Base-by-base conservation (phyloP, 257 asterid genomes). In the Thymus mandschuricus region DNA sequence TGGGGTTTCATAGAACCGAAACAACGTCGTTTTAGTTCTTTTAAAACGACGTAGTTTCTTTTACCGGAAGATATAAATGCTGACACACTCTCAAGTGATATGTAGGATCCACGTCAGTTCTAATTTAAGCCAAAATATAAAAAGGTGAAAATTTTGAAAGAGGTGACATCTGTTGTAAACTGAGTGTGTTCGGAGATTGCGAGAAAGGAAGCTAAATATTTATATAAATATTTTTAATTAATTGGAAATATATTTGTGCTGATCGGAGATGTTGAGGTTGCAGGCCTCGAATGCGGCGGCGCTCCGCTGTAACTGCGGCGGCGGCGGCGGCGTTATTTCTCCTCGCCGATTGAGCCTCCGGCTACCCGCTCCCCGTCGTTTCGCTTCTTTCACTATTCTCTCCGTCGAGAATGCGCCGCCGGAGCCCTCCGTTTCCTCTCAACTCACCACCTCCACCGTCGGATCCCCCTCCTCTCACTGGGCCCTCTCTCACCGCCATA, bases 401-500 rank as follows among this genome's bases (percentile, higher is more conserved):
- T 70, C 89, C 62, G 56, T 38, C 30, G 86, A 60, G 30, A 73
- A 72, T 74, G 74, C 64, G 5, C 49, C 88, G n/a, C 64, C 84
- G 10, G 81, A 80, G 74, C 79, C 85, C 8, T 77, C 78, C 70
- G 54, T 63, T 75, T 73, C 82, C 49, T 59, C 84, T 62, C 82
- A 72, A 21, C 75, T 86, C 79, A 79, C 75, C 60, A 79, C 75
- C 60, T 78, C 95, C 75, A 41, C 85, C 64, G 69, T 90, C 4
- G 92, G 90, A 74, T 78, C 79, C 64, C 56, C 87, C 67, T 33
- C 73, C 67, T 33, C 73, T 48, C 87, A 83, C 13, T 81, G 64
- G 87, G 71, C 76, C 46, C 75, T 88, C 70, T 80, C 94, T 63
- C 89, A 66, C 64, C 92, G 88, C 75, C 96, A 86, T 79, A 75